phyloP scores from a whole-genome alignment of 2,329 filamentous ascomycete genomes.

The Parafenestella ontariensis region DNA sequence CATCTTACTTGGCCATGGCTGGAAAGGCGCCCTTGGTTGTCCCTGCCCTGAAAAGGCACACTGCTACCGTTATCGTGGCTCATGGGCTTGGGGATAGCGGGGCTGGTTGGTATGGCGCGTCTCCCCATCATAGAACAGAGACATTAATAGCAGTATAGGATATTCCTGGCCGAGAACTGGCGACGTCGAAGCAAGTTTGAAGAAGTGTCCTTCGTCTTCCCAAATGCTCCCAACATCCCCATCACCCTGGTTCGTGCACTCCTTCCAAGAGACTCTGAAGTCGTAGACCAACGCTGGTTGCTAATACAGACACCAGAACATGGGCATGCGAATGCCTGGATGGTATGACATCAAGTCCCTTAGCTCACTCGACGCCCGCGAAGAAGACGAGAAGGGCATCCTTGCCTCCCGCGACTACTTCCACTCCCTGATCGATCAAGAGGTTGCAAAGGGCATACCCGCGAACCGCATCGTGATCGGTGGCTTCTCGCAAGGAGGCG shows the following conservation, averaged over 20 bases:
- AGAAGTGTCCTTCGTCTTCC: slow-evolving; percentile 93
- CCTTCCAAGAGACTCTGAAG: not conserved
- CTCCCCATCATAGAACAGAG: not conserved
- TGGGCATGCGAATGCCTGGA: slow-evolving; percentile 80
- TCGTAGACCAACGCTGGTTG: not conserved
- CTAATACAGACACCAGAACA: slow-evolving; percentile 62
- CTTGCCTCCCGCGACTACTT: slow-evolving; percentile 76
- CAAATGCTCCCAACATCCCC: slow-evolving; percentile 85
- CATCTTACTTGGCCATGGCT: slow-evolving; percentile 31
- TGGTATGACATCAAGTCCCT: slow-evolving; percentile 78
- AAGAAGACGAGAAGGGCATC: slow-evolving; percentile 77
- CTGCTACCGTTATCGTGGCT: slow-evolving; percentile 91
- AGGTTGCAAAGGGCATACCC: slow-evolving; percentile 82
- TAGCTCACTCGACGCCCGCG: slow-evolving; percentile 52
- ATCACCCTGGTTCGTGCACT: slow-evolving; percentile 73
- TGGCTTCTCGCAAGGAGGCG: slow-evolving; percentile 86
- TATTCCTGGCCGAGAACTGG: slow-evolving; percentile 86
- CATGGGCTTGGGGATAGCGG: slow-evolving; percentile 89
- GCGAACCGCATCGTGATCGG: slow-evolving; percentile 84
- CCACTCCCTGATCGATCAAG: slow-evolving; percentile 77
- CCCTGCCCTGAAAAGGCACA: slow-evolving; percentile 82
- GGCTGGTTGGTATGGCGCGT: slow-evolving; percentile 69
- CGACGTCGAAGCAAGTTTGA: slow-evolving; percentile 79
- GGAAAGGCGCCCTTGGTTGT: slow-evolving; percentile 68
- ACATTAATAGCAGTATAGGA: slow-evolving; percentile 54